phyloP scores from a whole-genome alignment of 1,139 yeast genomes.

The Kluyveromyces marxianus region DNA sequence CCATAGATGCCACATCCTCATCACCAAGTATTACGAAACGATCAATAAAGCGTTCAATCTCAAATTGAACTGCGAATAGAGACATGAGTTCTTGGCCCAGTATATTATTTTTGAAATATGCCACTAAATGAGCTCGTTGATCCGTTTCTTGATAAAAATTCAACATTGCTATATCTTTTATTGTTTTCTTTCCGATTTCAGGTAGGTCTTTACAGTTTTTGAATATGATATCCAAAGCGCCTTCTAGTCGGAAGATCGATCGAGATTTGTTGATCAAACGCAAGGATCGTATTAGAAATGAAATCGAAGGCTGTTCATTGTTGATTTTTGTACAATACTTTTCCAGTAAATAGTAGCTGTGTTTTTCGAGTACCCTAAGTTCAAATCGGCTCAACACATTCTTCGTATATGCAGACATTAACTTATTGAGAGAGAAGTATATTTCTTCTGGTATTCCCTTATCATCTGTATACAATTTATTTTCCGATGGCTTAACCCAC shows the following conservation, averaged over 20 bases:
- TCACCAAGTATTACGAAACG: neutral
- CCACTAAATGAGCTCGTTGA: conserved; percentile 11
- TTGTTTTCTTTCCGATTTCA: neutral
- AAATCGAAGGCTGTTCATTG: conserved; percentile 2
- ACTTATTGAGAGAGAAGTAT: conserved; percentile 19
- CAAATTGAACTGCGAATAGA: conserved; percentile 6
- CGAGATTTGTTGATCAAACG: conserved; percentile 11
- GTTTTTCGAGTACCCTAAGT: conserved; percentile 14
- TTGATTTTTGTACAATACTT: conserved; percentile 8
- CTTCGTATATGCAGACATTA: conserved; percentile 15
- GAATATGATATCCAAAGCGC: conserved; percentile 5
- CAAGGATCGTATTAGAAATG: conserved; percentile 5
- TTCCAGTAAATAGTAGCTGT: conserved; percentile 12
- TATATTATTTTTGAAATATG: conserved; percentile 7
- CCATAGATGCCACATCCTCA: neutral
- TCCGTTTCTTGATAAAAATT: conserved; percentile 16
- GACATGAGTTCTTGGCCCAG: conserved; percentile 6
- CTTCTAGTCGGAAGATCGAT: conserved; percentile 11
- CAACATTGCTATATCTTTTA: conserved; percentile 11
- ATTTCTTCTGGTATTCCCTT: conserved; percentile 18
- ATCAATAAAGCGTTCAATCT: conserved; percentile 1
- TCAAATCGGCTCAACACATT: conserved; percentile 6
- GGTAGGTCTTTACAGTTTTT: neutral
- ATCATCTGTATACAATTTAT: neutral
- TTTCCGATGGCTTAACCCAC: conserved; percentile 17